A percentile compares a stretch with the other conserved stretches of the same genome.
phyloP scores from a whole-genome alignment of 1,284 basidiomycete genomes.

The Laetiporus sulphureus region DNA sequence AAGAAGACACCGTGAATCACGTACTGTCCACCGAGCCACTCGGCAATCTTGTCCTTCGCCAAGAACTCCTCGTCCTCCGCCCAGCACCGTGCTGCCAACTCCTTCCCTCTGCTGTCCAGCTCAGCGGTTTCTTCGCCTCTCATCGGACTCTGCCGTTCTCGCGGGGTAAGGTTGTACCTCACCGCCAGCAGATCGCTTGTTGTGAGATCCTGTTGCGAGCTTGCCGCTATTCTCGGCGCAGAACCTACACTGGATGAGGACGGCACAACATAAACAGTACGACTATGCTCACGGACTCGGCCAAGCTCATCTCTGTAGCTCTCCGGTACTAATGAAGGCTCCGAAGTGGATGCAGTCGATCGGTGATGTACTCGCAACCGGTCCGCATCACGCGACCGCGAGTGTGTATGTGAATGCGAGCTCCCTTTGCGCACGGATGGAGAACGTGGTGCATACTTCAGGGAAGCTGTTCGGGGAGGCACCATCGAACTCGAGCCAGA shows the following conservation, averaged over 20 bases:
- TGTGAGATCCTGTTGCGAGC: slow-evolving; percentile 50
- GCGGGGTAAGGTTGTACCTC: slow-evolving; percentile 33
- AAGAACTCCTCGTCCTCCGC: slow-evolving; percentile 84
- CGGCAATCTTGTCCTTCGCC: slow-evolving; percentile 87
- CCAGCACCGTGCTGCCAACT: slow-evolving; percentile 77
- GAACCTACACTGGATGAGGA: slow-evolving; percentile 14
- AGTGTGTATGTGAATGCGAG: slow-evolving; percentile 18
- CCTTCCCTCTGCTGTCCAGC: slow-evolving; percentile 61
- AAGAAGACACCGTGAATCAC: slow-evolving; percentile 27
- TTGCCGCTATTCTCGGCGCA: slow-evolving; percentile 25
- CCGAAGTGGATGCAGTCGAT: slow-evolving; percentile 67
- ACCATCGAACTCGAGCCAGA: slow-evolving; percentile 28
- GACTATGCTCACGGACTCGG: slow-evolving; percentile 36
- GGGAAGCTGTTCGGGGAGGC: slow-evolving; percentile 12
- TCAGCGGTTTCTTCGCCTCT: slow-evolving; percentile 46
- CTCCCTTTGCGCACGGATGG: slow-evolving; percentile 17
- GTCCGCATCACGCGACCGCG: slow-evolving; percentile 37
- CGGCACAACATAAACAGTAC: slow-evolving; percentile 12
- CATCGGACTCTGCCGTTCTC: slow-evolving; percentile 31
- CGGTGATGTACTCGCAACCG: slow-evolving; percentile 57
- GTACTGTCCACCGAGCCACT: slow-evolving; percentile 89
- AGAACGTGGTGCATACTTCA: slow-evolving; percentile 33
- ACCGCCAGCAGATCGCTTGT: slow-evolving; percentile 37
- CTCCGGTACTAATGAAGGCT: slow-evolving; percentile 61
- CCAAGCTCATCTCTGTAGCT: slow-evolving; percentile 43